Percentiles rank a stretch among this genome's conserved stretches.
Conservation (phyloP, 2,329 filamentous ascomycete species). For the Xylariaceae sp. region DNA sequence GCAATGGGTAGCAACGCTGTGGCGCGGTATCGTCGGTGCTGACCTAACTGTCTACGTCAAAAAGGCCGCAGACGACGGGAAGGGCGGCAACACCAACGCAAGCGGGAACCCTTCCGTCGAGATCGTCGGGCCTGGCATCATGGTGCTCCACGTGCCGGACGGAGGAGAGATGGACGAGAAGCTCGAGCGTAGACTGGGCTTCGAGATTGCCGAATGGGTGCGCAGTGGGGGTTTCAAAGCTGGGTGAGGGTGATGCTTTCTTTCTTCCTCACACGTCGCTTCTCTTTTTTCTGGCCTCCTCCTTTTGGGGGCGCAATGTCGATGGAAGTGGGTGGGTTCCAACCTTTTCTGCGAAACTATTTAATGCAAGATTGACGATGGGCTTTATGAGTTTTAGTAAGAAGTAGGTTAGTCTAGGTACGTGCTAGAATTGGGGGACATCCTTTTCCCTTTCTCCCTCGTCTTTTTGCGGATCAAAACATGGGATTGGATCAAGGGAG, state of each 20-base stretch:
- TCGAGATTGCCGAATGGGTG: constrained; percentile 85
- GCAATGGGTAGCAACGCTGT: constrained; percentile 94
- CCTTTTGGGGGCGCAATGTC: background rate
- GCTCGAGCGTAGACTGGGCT: constrained; percentile 68
- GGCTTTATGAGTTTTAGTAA: background rate
- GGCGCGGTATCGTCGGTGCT: constrained; percentile 78
- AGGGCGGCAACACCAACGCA: constrained; percentile 6
- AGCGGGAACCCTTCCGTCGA: constrained; percentile 42
- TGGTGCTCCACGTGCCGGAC: constrained; percentile 47
- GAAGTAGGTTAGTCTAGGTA: background rate
- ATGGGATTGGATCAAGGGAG: background rate
- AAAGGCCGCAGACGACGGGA: constrained; percentile 22
- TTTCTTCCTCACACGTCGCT: background rate
- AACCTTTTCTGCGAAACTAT: background rate
- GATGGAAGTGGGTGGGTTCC: background rate
- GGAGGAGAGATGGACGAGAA: constrained; percentile 54
- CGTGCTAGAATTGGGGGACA: background rate
- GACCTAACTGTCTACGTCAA: constrained; percentile 71
- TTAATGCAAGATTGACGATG: background rate
- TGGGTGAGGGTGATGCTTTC: constrained; percentile 6
- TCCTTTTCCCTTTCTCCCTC: background rate
- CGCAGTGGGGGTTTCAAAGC: constrained; percentile 41
- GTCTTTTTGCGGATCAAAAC: background rate
- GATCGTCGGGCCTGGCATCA: constrained; percentile 47
- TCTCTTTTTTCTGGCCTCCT: background rate